Evolutionary conservation across 78 protist species (phyloP), one percentile per base, ranked within the genome.

Genomic region (Andalucia godoyi): DNA sequence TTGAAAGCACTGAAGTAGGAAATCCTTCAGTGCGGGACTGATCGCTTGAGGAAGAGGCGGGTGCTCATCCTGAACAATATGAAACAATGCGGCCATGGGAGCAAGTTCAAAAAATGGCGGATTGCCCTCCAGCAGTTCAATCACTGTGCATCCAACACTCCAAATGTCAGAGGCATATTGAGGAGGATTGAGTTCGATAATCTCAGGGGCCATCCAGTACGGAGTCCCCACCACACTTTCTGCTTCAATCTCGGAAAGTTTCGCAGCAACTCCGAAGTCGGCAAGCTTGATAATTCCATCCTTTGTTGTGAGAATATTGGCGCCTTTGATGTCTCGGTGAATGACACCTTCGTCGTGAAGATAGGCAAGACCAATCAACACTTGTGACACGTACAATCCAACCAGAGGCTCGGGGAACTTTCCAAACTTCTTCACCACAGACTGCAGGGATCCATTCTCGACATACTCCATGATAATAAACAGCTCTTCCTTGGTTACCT

Each of bases 161-260:
- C 96, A 90, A 41, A 94, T 89, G 45, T 95, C 99, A 1, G 95
- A 88, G 38, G 84, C 90, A 25, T 81, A 50, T 41, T 80, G 49
- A 34, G 80, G 68, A 1, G 93, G 93, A n/a, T 60, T 53, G 74
- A 89, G 45, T 39, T 83, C 83, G 46, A 94, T 90, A 39, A 90
- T 75, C 50, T 93, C 99, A 7, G 99, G 99, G 15, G 98, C 99
- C 81, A 95, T 94, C 98, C 98, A 94, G 57, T 84, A 91, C 0
- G 98, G 95, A 3, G 95, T 89, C 4, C 98, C 98, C 0, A 80
- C 97, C 15, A 88, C 92, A 0, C 65, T 77, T 13, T 66, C 76
- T 15, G 54, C 74, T 10, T 43, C 69, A 9, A 27, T 47, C 58
- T 84, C 88, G 30, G 41, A 84, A 32, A 83, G 43, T 62, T 75